These are phyloP conservation scores for Middelhovenomyces tepae DNA, from an alignment of 805 yeast species.

Conservation along the genomic window DNA sequence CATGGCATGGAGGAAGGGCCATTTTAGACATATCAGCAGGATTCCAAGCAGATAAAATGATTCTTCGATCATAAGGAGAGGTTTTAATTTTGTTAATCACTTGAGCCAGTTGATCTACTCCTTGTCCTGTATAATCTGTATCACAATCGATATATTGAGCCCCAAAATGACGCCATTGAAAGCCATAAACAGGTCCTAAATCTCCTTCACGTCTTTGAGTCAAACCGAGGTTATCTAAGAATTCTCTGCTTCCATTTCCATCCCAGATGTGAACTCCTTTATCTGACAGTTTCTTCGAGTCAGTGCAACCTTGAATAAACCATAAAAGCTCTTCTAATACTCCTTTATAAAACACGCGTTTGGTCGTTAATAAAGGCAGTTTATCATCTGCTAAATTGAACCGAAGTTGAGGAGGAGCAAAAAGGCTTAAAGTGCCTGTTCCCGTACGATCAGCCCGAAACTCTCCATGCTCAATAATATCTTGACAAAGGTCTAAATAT, in stretches of 20 bases:
- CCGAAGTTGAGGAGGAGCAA: slow-evolving; percentile 94
- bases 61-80: slow-evolving; percentile 91
- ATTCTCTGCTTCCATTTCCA: slow-evolving; percentile 94
- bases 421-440: slow-evolving; percentile 83
- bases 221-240: slow-evolving; percentile 74
- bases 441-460: slow-evolving; percentile 94
- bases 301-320: slow-evolving; percentile 88
- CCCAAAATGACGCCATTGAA: slow-evolving; percentile 99
- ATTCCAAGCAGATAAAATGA: slow-evolving; percentile 96
- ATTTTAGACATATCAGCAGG: slow-evolving; percentile 88
- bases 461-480: slow-evolving; percentile 79
- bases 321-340: slow-evolving; percentile 84
- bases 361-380: slow-evolving; percentile 88
- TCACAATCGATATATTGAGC: slow-evolving; percentile 85
- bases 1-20: slow-evolving; percentile 99
- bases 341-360: slow-evolving; percentile 82
- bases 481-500: slow-evolving; percentile 70
- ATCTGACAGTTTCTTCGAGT: slow-evolving; percentile 67
- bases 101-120: slow-evolving; percentile 80
- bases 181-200: slow-evolving; percentile 96
- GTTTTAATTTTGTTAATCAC: slow-evolving; percentile 71
- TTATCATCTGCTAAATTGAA: slow-evolving; percentile 62
- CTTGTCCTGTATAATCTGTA: slow-evolving; percentile 77
- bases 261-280: slow-evolving; percentile 98
- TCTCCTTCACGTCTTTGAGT: slow-evolving; percentile 82